Evolutionary conservation across 2,329 filamentous ascomycete species (phyloP), one percentile per base, ranked within the genome.

Genomic region (Aspergillus sp.): DNA sequence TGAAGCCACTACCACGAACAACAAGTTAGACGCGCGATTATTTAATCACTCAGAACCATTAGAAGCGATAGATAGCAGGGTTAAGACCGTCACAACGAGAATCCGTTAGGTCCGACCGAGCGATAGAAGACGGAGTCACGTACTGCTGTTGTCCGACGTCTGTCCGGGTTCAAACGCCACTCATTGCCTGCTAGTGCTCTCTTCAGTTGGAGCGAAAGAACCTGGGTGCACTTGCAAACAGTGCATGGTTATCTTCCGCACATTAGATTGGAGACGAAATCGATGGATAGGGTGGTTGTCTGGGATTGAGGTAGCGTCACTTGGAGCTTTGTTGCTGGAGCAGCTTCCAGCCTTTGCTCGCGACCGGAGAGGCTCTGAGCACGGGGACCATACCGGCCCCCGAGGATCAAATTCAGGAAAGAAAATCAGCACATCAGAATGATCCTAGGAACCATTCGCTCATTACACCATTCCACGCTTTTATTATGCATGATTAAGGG

Each of bases 1-100:
- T 62, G 75, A 73, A 63, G 75, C 72, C 72, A 76, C 75, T 76
- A 61, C 39, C 25, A 60, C 36, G 60, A 50, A 38, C 59, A 62
- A 48, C 21, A 51, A 47, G 55, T 67, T 54, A 65, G 53, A 54
- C 38, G 38, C 56, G 45, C 38, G 58, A 13, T 13, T 15, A 21
- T 55, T 19, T n/a, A 39, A 12, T 48, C 57, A 57, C 12, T 10
- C 48, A 36, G 41, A 8, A 21, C 48, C 38, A 19, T 55, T 39
- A 25, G 36, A 48, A 36, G 25, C 53, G 50, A 56, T 51, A 21
- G 3, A 47, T 23, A 41, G 38, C 12, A 36, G 13, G 36, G 48
- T 59, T 41, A 21, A 52, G 53, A 12, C 25, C 32, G 8, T 21
- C 28, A 45, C 41, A n/a, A 58, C 52, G 25, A 39, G 30, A 59